Percentiles rank a stretch among this genome's conserved stretches.
phyloP scores from a whole-genome alignment of 306 rosid species.

The Echinosophora koreensis region DNA sequence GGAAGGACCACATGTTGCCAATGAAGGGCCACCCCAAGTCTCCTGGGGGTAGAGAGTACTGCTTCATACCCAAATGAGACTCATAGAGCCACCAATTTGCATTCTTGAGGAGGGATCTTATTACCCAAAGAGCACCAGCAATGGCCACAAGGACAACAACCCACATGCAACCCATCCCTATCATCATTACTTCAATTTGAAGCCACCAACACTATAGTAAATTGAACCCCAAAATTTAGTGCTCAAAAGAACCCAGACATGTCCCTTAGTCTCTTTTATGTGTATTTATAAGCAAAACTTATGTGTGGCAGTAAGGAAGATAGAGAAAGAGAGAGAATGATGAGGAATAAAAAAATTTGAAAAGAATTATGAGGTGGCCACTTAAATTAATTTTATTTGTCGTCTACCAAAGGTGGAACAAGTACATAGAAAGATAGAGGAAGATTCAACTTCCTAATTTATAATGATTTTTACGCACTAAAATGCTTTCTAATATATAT shows the following conservation, averaged over 20 bases:
- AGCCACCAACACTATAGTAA: background rate
- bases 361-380: background rate
- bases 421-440: background rate
- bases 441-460: background rate
- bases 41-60: conserved; percentile 74
- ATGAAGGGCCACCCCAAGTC: conserved; percentile 83
- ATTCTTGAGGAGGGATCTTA: conserved; percentile 55
- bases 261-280: background rate
- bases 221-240: background rate
- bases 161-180: conserved; percentile 20
- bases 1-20: conserved; percentile 94
- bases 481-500: too few relatives aligned
- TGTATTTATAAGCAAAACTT: background rate
- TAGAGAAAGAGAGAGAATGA: background rate
- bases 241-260: background rate
- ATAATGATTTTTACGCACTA: background rate
- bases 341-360: background rate
- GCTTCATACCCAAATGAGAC: conserved; percentile 57
- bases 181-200: background rate
- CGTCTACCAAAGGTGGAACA: background rate
- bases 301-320: too few relatives aligned
- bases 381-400: background rate
- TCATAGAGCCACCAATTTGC: conserved; percentile 68
- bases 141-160: conserved; percentile 7
- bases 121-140: conserved; percentile 25